Percentiles rank a stretch among this genome's conserved stretches.
Conservation (phyloP, 2,329 filamentous ascomycete species). For the Neonectria ditissima region DNA sequence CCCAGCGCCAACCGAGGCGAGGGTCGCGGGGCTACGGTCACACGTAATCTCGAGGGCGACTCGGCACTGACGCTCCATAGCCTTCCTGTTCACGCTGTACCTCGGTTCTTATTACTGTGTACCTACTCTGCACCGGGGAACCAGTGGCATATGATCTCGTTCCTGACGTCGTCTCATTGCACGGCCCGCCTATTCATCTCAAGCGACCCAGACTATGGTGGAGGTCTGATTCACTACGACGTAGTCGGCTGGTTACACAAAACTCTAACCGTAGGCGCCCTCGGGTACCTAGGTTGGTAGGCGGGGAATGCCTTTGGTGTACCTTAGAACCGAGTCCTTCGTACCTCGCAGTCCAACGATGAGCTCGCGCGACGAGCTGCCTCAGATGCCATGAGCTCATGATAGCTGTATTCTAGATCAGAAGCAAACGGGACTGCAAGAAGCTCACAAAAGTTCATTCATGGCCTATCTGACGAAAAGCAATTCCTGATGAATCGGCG, state of each 20-base stretch:
- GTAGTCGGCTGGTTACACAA: background rate
- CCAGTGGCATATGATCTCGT: background rate
- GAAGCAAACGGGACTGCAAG: background rate
- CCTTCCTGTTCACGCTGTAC: conserved; percentile 18
- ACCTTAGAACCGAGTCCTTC: background rate
- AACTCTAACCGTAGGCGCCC: background rate
- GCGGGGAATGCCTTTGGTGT: background rate
- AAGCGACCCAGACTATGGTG: background rate
- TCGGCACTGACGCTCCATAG: background rate
- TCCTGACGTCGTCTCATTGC: background rate
- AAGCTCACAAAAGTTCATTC: conserved; percentile 12
- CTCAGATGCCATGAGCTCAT: background rate
- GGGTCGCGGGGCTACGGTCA: background rate
- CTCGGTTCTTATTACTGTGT: conserved; percentile 30
- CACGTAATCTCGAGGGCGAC: background rate
- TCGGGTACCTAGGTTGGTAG: too few species aligned
- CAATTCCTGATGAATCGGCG: conserved; percentile 1
- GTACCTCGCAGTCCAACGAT: background rate
- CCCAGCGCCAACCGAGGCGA: background rate
- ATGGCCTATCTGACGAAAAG: conserved; percentile 15
- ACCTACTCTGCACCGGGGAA: background rate
- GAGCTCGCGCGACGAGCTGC: background rate
- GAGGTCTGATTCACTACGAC: background rate
- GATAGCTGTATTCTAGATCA: background rate
- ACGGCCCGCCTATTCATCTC: background rate